Evolutionary conservation across 2,329 filamentous ascomycete genomes (phyloP), one percentile per base, ranked within the genome.

Genomic region (Sclerotinia nivalis): DNA sequence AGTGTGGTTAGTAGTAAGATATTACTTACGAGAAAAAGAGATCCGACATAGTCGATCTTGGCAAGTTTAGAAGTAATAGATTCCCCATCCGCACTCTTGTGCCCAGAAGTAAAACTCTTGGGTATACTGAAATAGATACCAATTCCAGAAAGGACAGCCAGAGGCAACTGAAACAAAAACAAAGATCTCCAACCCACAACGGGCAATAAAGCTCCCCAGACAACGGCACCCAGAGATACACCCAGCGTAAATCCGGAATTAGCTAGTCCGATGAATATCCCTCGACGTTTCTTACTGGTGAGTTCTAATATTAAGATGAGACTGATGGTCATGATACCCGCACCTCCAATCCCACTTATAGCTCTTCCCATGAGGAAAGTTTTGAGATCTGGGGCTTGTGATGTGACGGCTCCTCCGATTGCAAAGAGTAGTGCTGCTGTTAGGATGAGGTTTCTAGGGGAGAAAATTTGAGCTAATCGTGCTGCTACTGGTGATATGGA

Each of bases 271-370:
- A 96, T 87, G 69, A 89, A 91, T 28, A 96, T 73, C 0, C 93
- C 93, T 70, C 93, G 84, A 6, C 87, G 84, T 72, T 87, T 88
- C 71, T 88, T 86, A 31, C 85, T 87, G 0, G 89, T 86, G 72
- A 96, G 81, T 77, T 95, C 90, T n/a, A 96, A 84, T 0, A 92
- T 88, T 31, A 95, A 83, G 61, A 96, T 92, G 60, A 93, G 87
- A 1, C 89, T 86, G 9, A 94, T 85, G 0, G 90, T 90, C 81
- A 93, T 87, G 61, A 93, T 85, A 0, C 91, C 91, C 2, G 90
- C 90, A 22, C 86, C 89, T 0, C 92, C 93, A 12, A 88, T 78
- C 0, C 93, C 93, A 4, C 88, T 86, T 22, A 94, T 76, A 1
- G 86, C 86, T 59, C 93, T 85, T 0, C 92, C 93, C 0, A 88